Evolutionary conservation across 2,329 filamentous ascomycete genomes (phyloP).

Genomic region (Dothiorella sarmentorum): DNA sequence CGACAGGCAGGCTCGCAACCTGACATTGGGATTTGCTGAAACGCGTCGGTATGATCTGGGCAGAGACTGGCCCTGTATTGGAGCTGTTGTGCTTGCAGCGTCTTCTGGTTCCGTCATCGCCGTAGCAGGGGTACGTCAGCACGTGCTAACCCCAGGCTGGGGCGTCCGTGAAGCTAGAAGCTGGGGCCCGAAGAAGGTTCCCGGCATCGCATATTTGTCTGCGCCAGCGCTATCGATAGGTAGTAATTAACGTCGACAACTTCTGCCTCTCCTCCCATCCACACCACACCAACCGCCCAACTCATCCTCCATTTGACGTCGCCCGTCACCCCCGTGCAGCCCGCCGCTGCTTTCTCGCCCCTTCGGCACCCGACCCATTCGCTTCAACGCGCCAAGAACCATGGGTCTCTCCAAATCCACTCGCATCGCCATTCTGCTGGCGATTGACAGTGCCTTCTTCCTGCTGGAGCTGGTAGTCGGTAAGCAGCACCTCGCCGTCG

Average conservation of each 20-base stretch:
- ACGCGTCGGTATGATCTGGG: neutral
- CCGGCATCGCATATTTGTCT: neutral
- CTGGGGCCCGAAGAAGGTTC: neutral
- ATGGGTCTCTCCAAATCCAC: slow-evolving; percentile 93
- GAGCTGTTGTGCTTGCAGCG: neutral
- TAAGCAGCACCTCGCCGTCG: slow-evolving; percentile 29
- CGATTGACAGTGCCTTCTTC: slow-evolving; percentile 87
- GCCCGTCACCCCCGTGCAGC: neutral
- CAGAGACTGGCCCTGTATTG: neutral
- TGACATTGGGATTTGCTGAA: neutral
- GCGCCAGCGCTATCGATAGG: slow-evolving; percentile 7
- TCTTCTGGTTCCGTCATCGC: no score
- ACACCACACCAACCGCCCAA: neutral
- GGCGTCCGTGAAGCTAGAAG: no score
- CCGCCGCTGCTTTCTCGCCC: neutral
- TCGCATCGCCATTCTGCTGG: slow-evolving; percentile 88
- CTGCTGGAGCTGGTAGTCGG: slow-evolving; percentile 79
- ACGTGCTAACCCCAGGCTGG: no score
- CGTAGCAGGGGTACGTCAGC: no score
- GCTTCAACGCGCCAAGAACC: slow-evolving; percentile 8
- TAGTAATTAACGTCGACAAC: slow-evolving; percentile 3
- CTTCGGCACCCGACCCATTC: neutral
- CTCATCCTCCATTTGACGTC: neutral
- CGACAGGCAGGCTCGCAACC: neutral
- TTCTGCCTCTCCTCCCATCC: neutral